These are phyloP conservation scores for Hibiscus trionum DNA, from an alignment of 345 rosid genomes.

Conservation along the genomic window DNA sequence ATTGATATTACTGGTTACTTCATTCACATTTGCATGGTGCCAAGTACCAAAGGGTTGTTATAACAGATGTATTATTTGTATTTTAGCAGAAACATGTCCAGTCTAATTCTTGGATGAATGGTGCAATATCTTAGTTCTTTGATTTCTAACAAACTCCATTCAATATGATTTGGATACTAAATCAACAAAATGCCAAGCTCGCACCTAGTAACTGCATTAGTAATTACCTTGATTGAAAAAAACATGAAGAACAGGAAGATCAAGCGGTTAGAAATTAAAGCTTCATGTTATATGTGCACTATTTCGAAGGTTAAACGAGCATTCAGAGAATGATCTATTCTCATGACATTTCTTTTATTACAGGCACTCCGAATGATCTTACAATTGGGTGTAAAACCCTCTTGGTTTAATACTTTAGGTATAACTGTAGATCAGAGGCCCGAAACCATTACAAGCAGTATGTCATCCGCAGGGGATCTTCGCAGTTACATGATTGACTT, in stretches of 20 bases:
- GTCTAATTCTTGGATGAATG: background rate
- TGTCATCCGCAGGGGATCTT: constrained; percentile 63
- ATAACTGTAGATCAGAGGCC: constrained; percentile 68
- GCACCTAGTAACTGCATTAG: background rate
- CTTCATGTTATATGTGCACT: background rate
- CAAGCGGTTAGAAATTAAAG: background rate
- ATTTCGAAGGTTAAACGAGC: constrained; percentile 2
- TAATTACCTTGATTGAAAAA: background rate
- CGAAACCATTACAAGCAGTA: constrained; percentile 63
- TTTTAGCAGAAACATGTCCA: background rate
- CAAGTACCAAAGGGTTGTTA: background rate
- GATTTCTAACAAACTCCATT: background rate
- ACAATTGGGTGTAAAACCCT: constrained; percentile 90
- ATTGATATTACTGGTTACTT: background rate
- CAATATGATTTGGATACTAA: background rate
- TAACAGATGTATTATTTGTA: background rate
- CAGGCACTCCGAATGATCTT: constrained; percentile 96
- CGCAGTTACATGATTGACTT: constrained; percentile 81
- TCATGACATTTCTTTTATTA: constrained; percentile 16
- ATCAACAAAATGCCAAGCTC: background rate
- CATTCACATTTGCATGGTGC: background rate
- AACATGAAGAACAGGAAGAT: background rate
- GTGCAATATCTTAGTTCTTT: constrained; percentile 4
- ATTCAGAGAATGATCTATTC: background rate
- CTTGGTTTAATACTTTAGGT: constrained; percentile 89